A percentile compares a stretch with the other conserved stretches of the same genome.
phyloP scores from a whole-genome alignment of 2,329 filamentous ascomycete species.

The Aureobasidium subglaciale region DNA sequence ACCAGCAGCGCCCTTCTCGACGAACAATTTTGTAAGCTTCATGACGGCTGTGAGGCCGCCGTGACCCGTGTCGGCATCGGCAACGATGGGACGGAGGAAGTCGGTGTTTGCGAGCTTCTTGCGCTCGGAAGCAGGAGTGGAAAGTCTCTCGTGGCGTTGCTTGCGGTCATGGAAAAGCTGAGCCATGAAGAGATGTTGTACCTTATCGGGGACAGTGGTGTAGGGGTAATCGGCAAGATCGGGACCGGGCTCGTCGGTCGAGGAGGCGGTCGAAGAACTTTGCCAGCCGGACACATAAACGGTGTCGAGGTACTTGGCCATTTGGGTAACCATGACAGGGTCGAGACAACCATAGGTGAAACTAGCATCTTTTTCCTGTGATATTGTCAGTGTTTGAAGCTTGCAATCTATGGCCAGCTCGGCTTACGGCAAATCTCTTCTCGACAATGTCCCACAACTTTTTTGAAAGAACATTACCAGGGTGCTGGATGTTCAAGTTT shows the following conservation, averaged over 20 bases:
- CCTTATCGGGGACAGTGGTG: constrained; percentile 97
- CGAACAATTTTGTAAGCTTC: constrained; percentile 97
- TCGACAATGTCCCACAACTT: constrained; percentile 93
- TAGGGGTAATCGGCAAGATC: constrained; percentile 94
- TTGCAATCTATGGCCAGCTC: background rate
- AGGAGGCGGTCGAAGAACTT: constrained; percentile 90
- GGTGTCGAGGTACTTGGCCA: constrained; percentile 98
- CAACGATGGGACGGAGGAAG: constrained; percentile 91
- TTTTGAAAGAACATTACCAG: constrained; percentile 81
- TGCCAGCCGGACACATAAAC: constrained; percentile 99
- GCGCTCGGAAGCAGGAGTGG: constrained; percentile 65
- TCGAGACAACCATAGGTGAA: constrained; percentile 97
- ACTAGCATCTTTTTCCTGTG: constrained; percentile 72
- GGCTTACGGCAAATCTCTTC: constrained; percentile 66
- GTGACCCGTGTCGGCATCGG: constrained; percentile 94
- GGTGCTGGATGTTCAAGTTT: constrained; percentile 82
- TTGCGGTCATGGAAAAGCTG: constrained; percentile 99
- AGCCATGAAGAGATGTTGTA: constrained; percentile 93
- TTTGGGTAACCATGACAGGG: constrained; percentile 97
- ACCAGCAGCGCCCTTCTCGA: constrained; percentile 92
- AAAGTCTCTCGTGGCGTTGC: constrained; percentile 89
- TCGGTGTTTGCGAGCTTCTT: constrained; percentile 71
- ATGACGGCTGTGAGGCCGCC: constrained; percentile 97
- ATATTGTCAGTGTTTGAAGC: constrained; percentile 14
- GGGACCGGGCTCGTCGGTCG: constrained; percentile 90